These are phyloP conservation scores for Podaxis sp. DNA, from an alignment of 768 basidiomycete genomes.

Conservation along the genomic window DNA sequence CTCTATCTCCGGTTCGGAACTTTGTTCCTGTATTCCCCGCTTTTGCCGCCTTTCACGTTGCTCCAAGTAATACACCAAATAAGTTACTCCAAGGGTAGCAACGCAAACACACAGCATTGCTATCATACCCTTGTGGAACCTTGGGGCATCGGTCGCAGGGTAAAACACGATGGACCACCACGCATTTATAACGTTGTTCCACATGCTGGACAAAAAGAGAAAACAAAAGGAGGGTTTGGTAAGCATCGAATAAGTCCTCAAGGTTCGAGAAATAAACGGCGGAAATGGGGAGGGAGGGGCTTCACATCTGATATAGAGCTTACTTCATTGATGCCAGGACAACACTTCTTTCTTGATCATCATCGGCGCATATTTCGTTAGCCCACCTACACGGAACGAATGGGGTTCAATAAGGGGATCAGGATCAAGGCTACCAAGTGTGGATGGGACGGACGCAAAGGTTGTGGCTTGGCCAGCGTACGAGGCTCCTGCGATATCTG, in stretches of 20 bases:
- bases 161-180: constrained; percentile 75
- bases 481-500: constrained; percentile 61
- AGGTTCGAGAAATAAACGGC: not conserved
- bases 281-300: not conserved
- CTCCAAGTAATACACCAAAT: constrained; percentile 56
- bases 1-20: not conserved
- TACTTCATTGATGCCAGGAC: constrained; percentile 80
- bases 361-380: constrained; percentile 73
- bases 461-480: constrained; percentile 78
- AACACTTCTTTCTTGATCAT: constrained; percentile 65
- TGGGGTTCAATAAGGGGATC: not conserved
- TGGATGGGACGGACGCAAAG: constrained; percentile 50
- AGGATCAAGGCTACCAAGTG: constrained; percentile 1
- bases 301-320: constrained; percentile 11
- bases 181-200: constrained; percentile 66
- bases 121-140: constrained; percentile 66
- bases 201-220: constrained; percentile 44
- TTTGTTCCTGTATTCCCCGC: not conserved
- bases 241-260: not conserved
- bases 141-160: constrained; percentile 69
- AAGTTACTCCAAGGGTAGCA: constrained; percentile 56
- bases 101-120: constrained; percentile 59
- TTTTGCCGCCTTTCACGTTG: constrained; percentile 26
- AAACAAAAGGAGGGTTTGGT: not conserved
- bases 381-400: constrained; percentile 52